Evolutionary conservation across 2,329 filamentous ascomycete species (phyloP).

Genomic region (Verticillium tricorpus): DNA sequence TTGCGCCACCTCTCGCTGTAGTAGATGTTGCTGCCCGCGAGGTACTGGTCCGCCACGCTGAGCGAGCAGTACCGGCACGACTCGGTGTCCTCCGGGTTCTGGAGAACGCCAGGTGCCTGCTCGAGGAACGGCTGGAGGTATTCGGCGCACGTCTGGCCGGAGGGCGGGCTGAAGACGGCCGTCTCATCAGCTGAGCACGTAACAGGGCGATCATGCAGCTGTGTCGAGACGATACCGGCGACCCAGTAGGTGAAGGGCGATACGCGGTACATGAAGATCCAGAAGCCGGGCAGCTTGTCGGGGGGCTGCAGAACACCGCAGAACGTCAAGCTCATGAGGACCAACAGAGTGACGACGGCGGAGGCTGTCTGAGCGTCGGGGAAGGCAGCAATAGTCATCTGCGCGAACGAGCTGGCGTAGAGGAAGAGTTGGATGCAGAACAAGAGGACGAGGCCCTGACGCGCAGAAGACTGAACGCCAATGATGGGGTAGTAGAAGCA

Average conservation of each 20-base stretch:
- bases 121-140: constrained; percentile 58
- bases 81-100: constrained; percentile 51
- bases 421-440: constrained; percentile 63
- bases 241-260: constrained; percentile 68
- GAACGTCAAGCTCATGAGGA: constrained; percentile 56
- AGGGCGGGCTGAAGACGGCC: constrained; percentile 60
- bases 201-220: constrained; percentile 52
- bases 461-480: constrained; percentile 43
- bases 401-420: constrained; percentile 67
- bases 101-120: constrained; percentile 50
- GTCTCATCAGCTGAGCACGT: constrained; percentile 52
- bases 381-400: constrained; percentile 68
- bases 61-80: constrained; percentile 66
- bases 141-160: constrained; percentile 54
- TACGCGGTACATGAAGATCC: constrained; percentile 72
- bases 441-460: constrained; percentile 62
- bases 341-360: constrained; percentile 56
- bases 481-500: constrained; percentile 65
- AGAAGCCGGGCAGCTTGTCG: constrained; percentile 60
- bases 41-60: constrained; percentile 56
- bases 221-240: constrained; percentile 61
- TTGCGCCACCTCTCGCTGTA: constrained; percentile 62
- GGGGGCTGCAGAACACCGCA: constrained; percentile 60
- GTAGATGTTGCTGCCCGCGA: constrained; percentile 39
- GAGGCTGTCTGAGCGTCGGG: constrained; percentile 65